Base-by-base conservation (phyloP, 768 basidiomycete genomes). In the Collybiopsis confluens region DNA sequence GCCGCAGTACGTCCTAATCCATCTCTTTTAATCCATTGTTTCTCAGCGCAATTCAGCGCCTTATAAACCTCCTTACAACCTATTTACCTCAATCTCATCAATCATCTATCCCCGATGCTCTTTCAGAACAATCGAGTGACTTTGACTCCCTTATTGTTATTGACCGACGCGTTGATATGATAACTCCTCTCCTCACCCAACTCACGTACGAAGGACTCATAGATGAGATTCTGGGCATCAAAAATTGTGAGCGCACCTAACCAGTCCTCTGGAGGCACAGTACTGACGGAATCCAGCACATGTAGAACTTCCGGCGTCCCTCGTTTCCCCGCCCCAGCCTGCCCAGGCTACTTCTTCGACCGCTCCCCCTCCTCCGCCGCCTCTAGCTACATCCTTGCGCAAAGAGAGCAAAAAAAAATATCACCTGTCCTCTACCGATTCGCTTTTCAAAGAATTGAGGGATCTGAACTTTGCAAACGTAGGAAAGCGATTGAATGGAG, bases 201-300 rank as follows among this genome's bases (percentile, higher is more conserved):
- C 74, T 98, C 54, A 99, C 97, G 0, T 98, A 98, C 60, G 89
- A 98, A 65, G 97, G 97, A 18, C 84, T 99, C 45, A 77, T 98
- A 30, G 97, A 98, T 64, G 97, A 99, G 67, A 71, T 92, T 33
- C 75, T 97, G 44, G 90, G 92, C 0, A 86, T 99, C 57, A 88
- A 81, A 67, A 93, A 97, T 63, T 88, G 95, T 92, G 61, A 55
- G 86, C 69, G 9, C 52, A n/a, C 47, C 18, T 36, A 15, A 18
- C 7, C 35, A 15, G 21, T 38, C 33, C 45, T n/a, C n/a, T n/a
- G n/a, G n/a, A n/a, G n/a, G n/a, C n/a, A n/a, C n/a, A n/a, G n/a
- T n/a, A 37, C 54, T 23, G 55, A 45, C 45, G 20, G 36, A 56
- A 15, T 5, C 33, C 56, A 92, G 90, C 88, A 18, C 86, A 91